phyloP scores from a whole-genome alignment of 352 stramenopile species.

The Blastocystis sp. region DNA sequence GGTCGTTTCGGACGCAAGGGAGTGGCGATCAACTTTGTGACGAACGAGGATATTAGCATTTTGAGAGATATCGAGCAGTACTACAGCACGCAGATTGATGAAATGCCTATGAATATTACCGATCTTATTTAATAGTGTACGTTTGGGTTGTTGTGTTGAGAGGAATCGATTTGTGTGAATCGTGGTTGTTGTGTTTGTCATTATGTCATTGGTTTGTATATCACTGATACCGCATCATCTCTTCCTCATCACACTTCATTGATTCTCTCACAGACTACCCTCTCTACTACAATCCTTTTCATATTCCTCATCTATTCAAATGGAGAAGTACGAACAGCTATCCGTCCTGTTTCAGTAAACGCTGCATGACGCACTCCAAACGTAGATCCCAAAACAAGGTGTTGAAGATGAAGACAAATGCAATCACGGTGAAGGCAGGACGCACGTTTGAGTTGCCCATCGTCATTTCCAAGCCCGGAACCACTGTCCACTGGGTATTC shows the following conservation, averaged over 20 bases:
- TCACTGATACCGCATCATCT: too few species aligned
- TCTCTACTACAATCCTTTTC: too few species aligned
- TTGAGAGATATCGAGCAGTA: conserved; percentile 81
- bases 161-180: not conserved
- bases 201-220: not conserved
- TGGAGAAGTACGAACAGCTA: conserved; percentile 6
- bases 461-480: not conserved
- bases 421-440: not conserved
- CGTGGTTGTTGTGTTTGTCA: not conserved
- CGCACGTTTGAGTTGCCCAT: not conserved
- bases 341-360: not conserved
- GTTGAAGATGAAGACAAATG: not conserved
- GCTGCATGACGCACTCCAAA: not conserved
- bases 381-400: not conserved
- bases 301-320: not conserved
- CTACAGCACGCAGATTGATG: conserved; percentile 82
- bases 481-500: conserved; percentile 19
- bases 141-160: not conserved
- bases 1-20: conserved; percentile 59
- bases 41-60: conserved; percentile 82
- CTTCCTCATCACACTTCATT: too few species aligned
- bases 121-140: conserved; percentile 65
- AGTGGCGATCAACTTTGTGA: conserved; percentile 83
- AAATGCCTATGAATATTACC: conserved; percentile 85
- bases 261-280: too few species aligned